Evolutionary conservation across 768 basidiomycete genomes (phyloP).

Genomic region (Coprinopsis cinerea): DNA sequence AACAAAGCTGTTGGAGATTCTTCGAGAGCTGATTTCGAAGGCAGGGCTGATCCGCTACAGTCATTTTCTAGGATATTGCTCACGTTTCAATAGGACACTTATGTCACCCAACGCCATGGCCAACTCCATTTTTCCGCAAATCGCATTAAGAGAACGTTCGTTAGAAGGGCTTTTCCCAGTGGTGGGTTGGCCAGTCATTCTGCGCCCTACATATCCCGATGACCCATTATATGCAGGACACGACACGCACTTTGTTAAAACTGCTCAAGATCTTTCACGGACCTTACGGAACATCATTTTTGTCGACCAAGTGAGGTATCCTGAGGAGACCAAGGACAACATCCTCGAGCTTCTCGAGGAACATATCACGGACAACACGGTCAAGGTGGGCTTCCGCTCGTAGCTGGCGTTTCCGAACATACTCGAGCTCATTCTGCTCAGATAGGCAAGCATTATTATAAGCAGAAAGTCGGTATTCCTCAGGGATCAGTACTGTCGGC

Average conservation of each 20-base stretch:
- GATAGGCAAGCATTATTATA: constrained; percentile 79
- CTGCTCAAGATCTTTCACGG: constrained; percentile 62
- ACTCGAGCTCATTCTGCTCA: constrained; percentile 22
- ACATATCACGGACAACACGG: constrained; percentile 89
- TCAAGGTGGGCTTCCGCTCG: constrained; percentile 53
- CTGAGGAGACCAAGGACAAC: constrained; percentile 40
- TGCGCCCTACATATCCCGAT: neutral
- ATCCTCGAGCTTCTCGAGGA: constrained; percentile 75
- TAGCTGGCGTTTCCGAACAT: neutral
- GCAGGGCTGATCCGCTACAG: constrained; percentile 27
- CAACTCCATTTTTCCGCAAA: constrained; percentile 47
- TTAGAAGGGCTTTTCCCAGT: constrained; percentile 61
- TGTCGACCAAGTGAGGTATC: constrained; percentile 63
- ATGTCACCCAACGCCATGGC: constrained; percentile 22
- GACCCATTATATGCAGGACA: constrained; percentile 49
- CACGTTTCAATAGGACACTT: constrained; percentile 53
- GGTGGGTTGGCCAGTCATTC: constrained; percentile 31
- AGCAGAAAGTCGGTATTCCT: constrained; percentile 91
- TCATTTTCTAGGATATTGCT: too few species aligned
- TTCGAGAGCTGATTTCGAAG: constrained; percentile 68
- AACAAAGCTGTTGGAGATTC: constrained; percentile 70
- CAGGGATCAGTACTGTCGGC: constrained; percentile 97
- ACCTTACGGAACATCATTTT: constrained; percentile 74
- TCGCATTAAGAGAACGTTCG: constrained; percentile 49
- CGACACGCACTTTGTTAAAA: constrained; percentile 63